Base-by-base conservation (phyloP, 768 basidiomycete species). In the Strobilomyces echinocephalus region DNA sequence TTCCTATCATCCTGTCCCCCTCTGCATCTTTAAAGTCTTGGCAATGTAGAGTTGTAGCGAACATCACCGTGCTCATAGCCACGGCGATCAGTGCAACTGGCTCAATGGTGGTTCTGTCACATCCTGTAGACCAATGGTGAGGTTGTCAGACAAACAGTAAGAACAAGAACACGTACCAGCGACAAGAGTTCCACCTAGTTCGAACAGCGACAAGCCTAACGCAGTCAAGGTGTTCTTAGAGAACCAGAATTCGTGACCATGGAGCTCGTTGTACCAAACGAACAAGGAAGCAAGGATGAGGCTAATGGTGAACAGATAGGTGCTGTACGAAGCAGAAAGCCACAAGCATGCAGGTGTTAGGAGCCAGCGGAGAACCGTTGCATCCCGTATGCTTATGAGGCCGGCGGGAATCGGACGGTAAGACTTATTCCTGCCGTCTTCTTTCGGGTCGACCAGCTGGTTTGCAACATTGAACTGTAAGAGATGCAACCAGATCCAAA, bases 401-500 rank as follows among this genome's bases (percentile, higher is more conserved):
- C 74, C 71, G 8, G 78, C 65, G 1, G 78, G 78, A 36, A 79
- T 65, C 2, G 78, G 78, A 36, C 78, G 68, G 61, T 68, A 74
- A 11, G 74, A 66, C 53, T 78, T 76, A 54, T 79, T 79, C 54
- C 52, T 60, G 11, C 58, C 60, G 56, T 79, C 78, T 60, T 79
- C 78, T 36, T 71, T 71, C 10, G 71, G 67, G 49, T 68, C 65
- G 28, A 71, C 61, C 12, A 68, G 59, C 59, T 79, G 78, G 50
- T 79, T 79, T 8, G 75, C 65, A 16, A 74, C 64, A 46, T 73
- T 67, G 65, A 74, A 76, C 38, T 76, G 75, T 7, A 79, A 64
- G 28, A 77, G 66, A 55, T 79, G 79, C 6, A 78, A 54, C 70
- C 72, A 77, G 11, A 76, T 73, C 78, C 78, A 79, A 35, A 73